phyloP scores from a whole-genome alignment of 2,329 filamentous ascomycete genomes.

The Didymella pinodella region DNA sequence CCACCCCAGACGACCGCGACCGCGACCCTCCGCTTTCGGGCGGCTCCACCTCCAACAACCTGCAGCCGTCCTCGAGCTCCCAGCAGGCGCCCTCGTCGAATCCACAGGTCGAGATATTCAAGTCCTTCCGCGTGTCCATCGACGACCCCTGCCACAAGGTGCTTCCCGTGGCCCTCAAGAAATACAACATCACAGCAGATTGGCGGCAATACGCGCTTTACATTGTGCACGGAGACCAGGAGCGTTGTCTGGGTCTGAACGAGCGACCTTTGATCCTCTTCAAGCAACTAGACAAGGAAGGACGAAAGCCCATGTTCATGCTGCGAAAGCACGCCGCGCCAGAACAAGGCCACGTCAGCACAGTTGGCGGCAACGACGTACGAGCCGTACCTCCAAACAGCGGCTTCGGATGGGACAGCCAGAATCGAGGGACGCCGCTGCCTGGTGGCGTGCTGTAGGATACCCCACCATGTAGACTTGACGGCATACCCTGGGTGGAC shows the following conservation, averaged over 20 bases:
- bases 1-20: conserved; percentile 42
- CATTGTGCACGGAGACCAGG: conserved; percentile 98
- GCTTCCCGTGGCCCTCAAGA: conserved; percentile 90
- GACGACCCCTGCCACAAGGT: conserved; percentile 99
- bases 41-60: conserved; percentile 39
- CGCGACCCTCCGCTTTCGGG: conserved; percentile 50
- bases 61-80: conserved; percentile 33
- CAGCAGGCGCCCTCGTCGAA: conserved; percentile 48
- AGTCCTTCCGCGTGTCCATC: conserved; percentile 96
- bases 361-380: conserved; percentile 48
- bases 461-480: neutral
- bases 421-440: conserved; percentile 36
- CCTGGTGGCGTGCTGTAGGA: conserved; percentile 36
- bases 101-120: conserved; percentile 89
- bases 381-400: conserved; percentile 33
- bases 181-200: conserved; percentile 97
- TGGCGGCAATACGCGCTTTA: conserved; percentile 98
- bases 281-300: conserved; percentile 96
- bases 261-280: conserved; percentile 96
- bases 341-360: conserved; percentile 56
- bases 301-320: conserved; percentile 99
- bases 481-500: neutral
- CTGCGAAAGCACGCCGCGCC: conserved; percentile 72
- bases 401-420: conserved; percentile 37
- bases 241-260: conserved; percentile 88